Base-by-base conservation (phyloP, 257 asterid genomes). In the Agastache rugosa region DNA sequence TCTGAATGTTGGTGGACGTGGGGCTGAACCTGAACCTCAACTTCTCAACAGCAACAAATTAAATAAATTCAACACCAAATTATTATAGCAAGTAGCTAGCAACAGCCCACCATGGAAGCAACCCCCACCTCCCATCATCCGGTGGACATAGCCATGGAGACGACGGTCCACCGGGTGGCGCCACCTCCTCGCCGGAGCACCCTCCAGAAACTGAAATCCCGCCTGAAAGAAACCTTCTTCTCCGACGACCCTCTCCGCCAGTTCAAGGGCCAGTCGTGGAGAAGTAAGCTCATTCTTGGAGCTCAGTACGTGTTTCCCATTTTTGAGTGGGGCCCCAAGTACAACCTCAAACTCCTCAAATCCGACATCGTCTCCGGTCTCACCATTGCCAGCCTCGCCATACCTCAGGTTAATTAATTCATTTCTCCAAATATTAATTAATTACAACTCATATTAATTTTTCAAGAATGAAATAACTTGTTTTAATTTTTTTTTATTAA, bases 331-430 rank as follows among this genome's bases (percentile, higher is more conserved):
- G 96, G 88, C 50, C 96, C 97, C 8, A 77, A 83, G 5, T 92
- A 92, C 42, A 82, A 15, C 17, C 80, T 92, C 77, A 59, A 51
- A 2, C 81, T 87, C 69, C 80, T 92, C 76, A 92, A 92, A 86
- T 90, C 97, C 37, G 96, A 92, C 79, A 65, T 92, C 67, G 85
- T 92, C 37, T 86, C 97, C 71, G 97, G 97, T 14, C 97, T 92
- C 87, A 92, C 97, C 78, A 92, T 92, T 75, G 97, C 97, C 15
- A 90, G 96, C 76, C 91, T 92, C 56, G 97, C 97, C 79, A 92
- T 92, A 20, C 97, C 97, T 78, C 97, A 91, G 54, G 54, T 37
- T 37, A 8, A 2, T 37, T 37, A 3, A 31, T 31, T 9, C 45
- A 1, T 8, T 41, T 41, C 45, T 11, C 45, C 12, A 41, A 41